Evolutionary conservation across 495 filamentous ascomycete species (phyloP), one percentile per base, ranked within the genome.

Genomic region (Podospora bellae-mahoneyi): DNA sequence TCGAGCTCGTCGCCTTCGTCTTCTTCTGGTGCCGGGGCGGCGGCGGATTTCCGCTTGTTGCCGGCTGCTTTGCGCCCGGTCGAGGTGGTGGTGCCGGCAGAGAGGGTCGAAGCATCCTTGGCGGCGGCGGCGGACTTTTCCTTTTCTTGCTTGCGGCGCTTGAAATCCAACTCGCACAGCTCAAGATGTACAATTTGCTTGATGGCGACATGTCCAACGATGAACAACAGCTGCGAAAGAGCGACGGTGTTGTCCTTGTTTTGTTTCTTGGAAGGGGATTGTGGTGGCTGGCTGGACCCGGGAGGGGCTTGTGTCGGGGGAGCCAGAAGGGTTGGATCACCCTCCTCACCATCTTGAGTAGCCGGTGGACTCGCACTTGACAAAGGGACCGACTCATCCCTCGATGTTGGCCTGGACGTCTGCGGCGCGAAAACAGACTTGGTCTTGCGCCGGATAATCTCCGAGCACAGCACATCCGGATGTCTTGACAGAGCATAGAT

Each of bases 181-280:
- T 99, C 95, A n/a, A 99, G 84, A 77, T 99, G 96, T n/a, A 99
- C 95, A 68, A 98, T 99, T 73, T 99, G 95, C 77, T 99, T 99
- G 79, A 99, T 92, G 32, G 94, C 94, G 67, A 97, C 92, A 74
- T 99, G 94, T 5, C 94, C 95, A 64, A 99, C 94, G 63, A 97
- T 89, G 78, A 97, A 99, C 5, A 99, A 84, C 2, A 99, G 85
- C 70, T 97, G 96, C 0, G 94, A 95, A 0, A 99, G 83, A 1
- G 87, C 90, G 34, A 91, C 84, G 4, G 91, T 88, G 13, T 85
- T 84, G 68, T 88, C 89, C 69, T 88, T 83, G 69, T 82, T 83
- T 19, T 79, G 76, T 64, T 78, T 82, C 68, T 75, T 82, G 64
- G 72, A 75, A 66, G 73, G 78, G 61, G 76, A 81, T 66, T 73